Conservation (phyloP, 106 monocot genomes). For the Amphibolis antarctica region DNA sequence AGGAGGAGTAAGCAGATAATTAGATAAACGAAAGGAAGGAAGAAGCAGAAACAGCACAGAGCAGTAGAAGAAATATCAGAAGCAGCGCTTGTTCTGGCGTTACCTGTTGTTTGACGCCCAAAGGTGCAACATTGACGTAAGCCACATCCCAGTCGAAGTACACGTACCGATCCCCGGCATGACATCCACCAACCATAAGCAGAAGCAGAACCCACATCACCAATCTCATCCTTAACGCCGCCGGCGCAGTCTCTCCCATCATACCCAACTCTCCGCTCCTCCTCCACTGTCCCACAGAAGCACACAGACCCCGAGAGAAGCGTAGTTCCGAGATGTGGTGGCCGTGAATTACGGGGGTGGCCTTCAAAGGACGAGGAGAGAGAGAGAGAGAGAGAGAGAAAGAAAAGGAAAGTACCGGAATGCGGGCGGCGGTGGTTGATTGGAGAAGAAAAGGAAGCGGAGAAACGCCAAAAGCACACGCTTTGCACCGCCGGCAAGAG, state of each 20-base stretch:
- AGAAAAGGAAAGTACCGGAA: neutral
- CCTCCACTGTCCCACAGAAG: neutral
- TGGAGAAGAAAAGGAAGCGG: no score
- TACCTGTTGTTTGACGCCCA: constrained; percentile 72
- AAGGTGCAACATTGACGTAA: constrained; percentile 63
- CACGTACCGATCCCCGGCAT: constrained; percentile 44
- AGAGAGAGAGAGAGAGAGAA: neutral
- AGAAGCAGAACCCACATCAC: constrained; percentile 8
- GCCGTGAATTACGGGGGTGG: neutral
- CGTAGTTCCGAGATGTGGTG: neutral
- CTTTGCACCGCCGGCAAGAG: no score
- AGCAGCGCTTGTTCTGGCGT: neutral
- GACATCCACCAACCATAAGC: constrained; percentile 9
- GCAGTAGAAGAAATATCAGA: neutral
- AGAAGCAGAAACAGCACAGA: neutral
- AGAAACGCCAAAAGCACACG: no score
- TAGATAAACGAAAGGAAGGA: no score
- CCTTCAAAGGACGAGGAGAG: neutral
- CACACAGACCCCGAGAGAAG: neutral
- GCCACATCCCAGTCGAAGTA: constrained; percentile 76
- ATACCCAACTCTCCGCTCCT: neutral
- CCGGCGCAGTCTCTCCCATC: neutral
- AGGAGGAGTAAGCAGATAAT: no score
- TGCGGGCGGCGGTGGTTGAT: no score
- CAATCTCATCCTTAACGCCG: constrained; percentile 5